phyloP scores from a whole-genome alignment of 345 rosid genomes.

The Erucastrum elatum region DNA sequence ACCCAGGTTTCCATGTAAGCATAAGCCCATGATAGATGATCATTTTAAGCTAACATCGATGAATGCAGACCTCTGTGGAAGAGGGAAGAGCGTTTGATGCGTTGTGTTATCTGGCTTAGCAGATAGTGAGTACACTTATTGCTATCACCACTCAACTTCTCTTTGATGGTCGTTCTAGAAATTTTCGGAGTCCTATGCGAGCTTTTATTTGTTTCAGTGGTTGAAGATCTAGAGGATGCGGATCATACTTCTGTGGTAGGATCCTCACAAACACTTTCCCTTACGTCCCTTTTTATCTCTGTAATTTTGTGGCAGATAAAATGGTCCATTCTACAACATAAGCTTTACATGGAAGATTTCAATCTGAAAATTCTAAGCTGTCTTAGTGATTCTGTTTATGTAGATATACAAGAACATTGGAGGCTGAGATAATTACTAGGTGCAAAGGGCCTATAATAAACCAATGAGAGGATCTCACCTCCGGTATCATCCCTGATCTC shows the following conservation, averaged over 20 bases:
- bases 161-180: neutral
- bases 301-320: neutral
- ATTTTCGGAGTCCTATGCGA: neutral
- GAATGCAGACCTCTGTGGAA: neutral
- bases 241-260: neutral
- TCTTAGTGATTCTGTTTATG: neutral
- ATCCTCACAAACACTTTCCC: neutral
- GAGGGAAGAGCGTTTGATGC: neutral
- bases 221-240: neutral
- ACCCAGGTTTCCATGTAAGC: neutral
- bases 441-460: neutral
- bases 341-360: no score
- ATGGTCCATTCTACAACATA: neutral
- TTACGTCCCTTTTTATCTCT: neutral
- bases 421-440: neutral
- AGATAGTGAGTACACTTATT: neutral
- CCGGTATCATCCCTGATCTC: neutral
- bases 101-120: neutral
- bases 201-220: neutral
- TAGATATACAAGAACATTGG: neutral
- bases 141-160: neutral
- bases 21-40: neutral
- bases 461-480: neutral
- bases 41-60: neutral
- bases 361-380: no score